Evolutionary conservation across 805 yeast genomes (phyloP).

Genomic region (Kodamaea lidongshanica): DNA sequence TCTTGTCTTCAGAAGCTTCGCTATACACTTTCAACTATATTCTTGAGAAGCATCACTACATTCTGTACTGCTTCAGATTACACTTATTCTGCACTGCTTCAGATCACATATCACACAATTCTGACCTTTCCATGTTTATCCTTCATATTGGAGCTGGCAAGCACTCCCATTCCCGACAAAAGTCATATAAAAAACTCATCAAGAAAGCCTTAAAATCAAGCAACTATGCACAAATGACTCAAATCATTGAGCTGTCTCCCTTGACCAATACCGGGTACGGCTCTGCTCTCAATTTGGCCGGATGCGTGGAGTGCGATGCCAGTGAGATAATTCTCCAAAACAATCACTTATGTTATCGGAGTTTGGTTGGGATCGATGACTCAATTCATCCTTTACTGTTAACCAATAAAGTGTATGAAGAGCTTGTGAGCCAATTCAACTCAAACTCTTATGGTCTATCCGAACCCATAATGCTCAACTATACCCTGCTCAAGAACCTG

Average conservation of each 20-base stretch:
- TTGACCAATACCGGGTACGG: constrained; percentile 49
- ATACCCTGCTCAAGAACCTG: constrained; percentile 2
- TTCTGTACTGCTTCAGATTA: too few relatives aligned
- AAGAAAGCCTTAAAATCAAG: constrained; percentile 17
- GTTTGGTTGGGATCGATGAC: constrained; percentile 9
- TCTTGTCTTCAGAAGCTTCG: too few relatives aligned
- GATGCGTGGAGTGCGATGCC: constrained; percentile 42
- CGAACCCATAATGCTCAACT: constrained; percentile 22
- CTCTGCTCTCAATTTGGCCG: constrained; percentile 35
- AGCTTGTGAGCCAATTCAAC: constrained; percentile 14
- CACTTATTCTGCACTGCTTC: too few relatives aligned
- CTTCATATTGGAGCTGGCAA: constrained; percentile 52
- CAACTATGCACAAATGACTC: constrained; percentile 12
- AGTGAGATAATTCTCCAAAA: constrained; percentile 21
- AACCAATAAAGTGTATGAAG: constrained; percentile 18
- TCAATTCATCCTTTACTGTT: constrained; percentile 25
- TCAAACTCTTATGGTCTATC: constrained; percentile 15
- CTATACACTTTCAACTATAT: too few relatives aligned
- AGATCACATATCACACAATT: too few relatives aligned
- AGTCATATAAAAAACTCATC: constrained; percentile 24
- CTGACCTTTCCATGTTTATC: constrained; percentile 14
- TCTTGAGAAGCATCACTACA: too few relatives aligned
- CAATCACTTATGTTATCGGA: constrained; percentile 5
- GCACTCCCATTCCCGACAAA: constrained; percentile 22
- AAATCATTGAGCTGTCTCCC: constrained; percentile 29